Base-by-base conservation (phyloP, 2,329 filamentous ascomycete species). In the Ophiostoma australiae region DNA sequence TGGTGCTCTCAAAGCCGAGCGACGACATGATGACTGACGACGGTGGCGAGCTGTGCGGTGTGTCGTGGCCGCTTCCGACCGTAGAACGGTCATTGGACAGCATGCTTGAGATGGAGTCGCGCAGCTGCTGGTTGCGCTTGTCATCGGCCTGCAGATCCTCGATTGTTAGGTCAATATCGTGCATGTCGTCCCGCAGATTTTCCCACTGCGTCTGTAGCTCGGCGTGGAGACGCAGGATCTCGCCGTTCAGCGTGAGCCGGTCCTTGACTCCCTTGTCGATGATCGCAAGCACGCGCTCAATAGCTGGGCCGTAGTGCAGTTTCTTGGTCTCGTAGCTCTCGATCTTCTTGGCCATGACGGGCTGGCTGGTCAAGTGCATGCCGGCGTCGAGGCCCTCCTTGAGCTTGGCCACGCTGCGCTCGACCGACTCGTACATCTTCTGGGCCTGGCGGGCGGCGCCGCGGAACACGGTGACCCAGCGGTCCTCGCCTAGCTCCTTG, bases 231-330 rank as follows among this genome's bases (percentile, higher is more conserved):
- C 93, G 88, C 37, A 98, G 80, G 73, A 98, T 95, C 80, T 98
- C 95, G 65, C 95, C 95, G 77, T 99, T 98, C 70, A 98, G 93
- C 0, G 95, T 98, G 68, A 97, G 84, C n/a, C 95, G 89, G 77
- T 98, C 93, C 78, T 92, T 91, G 76, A 98, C 91, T n/a, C 95
- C 95, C 78, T 93, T 94, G 76, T 97, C 93, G 69, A 98, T 97
- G 77, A 98, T 96, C 55, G 90, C 89, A 23, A 98, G 82, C 8
- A 99, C 93, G 61, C 94, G 88, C 78, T 95, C 92, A 78, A 99
- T 96, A 1, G 95, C 94, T 11, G 94, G 92, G 1, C 93, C 91
- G 77, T 98, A 99, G 78, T 98, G 94, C 72, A 89, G 89, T 80
- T 94, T 96, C 84, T 98, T 99, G 63, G 91, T 92, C 78, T 97